phyloP scores from a whole-genome alignment of 805 yeast genomes.

The Yarrowia yakushimensis region DNA sequence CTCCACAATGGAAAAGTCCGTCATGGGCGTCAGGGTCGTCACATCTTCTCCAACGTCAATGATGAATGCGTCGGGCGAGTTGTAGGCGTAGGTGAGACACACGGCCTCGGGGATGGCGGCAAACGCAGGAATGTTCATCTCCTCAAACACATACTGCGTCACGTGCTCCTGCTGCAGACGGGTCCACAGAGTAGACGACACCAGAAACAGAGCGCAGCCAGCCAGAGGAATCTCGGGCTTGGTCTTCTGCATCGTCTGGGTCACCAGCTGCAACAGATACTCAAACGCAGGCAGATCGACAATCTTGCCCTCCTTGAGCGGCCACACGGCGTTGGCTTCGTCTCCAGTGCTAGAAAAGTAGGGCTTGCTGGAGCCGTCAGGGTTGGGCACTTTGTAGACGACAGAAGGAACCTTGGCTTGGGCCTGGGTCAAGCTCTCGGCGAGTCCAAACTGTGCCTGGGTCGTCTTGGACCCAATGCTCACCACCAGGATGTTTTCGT shows the following conservation, averaged over 20 bases:
- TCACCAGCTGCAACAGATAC: conserved; percentile 53
- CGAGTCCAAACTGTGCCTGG: conserved; percentile 72
- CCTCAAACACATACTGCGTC: conserved; percentile 72
- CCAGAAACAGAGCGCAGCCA: conserved; percentile 64
- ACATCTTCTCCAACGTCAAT: conserved; percentile 76
- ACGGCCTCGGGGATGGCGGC: conserved; percentile 64
- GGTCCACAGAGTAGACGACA: conserved; percentile 68
- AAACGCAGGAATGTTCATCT: conserved; percentile 66
- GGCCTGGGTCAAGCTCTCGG: conserved; percentile 72
- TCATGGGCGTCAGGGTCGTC: conserved; percentile 75
- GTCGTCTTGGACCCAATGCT: conserved; percentile 68
- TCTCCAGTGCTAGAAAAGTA: conserved; percentile 43
- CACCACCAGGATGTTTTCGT: conserved; percentile 40
- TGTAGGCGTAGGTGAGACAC: conserved; percentile 68
- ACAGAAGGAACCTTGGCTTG: conserved; percentile 70
- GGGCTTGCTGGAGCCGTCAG: conserved; percentile 31
- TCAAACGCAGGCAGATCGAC: conserved; percentile 67
- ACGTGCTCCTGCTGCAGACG: conserved; percentile 62
- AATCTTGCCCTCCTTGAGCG: conserved; percentile 63
- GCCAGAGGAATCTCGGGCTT: conserved; percentile 38
- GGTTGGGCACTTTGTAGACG: conserved; percentile 47
- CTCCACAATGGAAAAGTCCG: conserved; percentile 62
- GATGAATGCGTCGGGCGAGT: conserved; percentile 60
- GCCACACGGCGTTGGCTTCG: conserved; percentile 49
- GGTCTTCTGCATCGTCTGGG: conserved; percentile 48